These are phyloP conservation scores for Amaranthus palmeri DNA, from an alignment of 148 eudicot genomes.

Conservation along the genomic window DNA sequence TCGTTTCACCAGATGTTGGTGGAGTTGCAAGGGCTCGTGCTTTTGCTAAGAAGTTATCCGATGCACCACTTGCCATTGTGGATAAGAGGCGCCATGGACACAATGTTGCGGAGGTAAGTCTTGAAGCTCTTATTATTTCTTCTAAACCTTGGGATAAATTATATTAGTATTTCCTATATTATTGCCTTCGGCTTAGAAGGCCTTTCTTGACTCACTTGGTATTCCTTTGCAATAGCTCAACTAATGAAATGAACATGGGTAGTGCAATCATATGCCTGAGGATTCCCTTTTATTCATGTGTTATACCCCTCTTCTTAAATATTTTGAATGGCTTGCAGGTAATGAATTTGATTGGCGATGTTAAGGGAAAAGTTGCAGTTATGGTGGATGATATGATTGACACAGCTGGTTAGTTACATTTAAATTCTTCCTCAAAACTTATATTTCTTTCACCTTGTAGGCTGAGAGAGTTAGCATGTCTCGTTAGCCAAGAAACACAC, in stretches of 20 bases:
- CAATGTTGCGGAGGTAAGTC: constrained; percentile 83
- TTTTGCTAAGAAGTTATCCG: constrained; percentile 90
- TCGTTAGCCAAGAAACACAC: too few species aligned
- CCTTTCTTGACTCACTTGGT: not conserved
- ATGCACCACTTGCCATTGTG: constrained; percentile 96
- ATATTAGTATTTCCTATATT: too few species aligned
- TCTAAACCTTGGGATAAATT: constrained; percentile 5
- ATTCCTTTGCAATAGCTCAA: not conserved
- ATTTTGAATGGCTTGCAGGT: constrained; percentile 41
- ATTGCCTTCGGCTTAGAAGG: not conserved
- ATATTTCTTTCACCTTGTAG: not conserved
- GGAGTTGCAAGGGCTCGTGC: constrained; percentile 98
- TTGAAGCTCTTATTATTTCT: not conserved
- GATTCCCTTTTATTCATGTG: not conserved
- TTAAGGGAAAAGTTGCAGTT: constrained; percentile 91
- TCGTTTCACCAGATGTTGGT: constrained; percentile 97
- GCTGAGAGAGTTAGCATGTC: not conserved
- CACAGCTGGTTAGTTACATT: constrained; percentile 70
- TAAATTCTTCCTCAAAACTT: not conserved
- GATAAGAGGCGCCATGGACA: constrained; percentile 97
- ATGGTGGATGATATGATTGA: constrained; percentile 99
- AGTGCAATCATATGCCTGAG: not conserved
- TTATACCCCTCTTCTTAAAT: not conserved
- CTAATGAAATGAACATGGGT: not conserved
- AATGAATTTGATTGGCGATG: constrained; percentile 97